Percentiles rank a stretch among this genome's conserved stretches.
Conservation (phyloP, 306 rosid genomes). For the Cyclanthera cordifolia region DNA sequence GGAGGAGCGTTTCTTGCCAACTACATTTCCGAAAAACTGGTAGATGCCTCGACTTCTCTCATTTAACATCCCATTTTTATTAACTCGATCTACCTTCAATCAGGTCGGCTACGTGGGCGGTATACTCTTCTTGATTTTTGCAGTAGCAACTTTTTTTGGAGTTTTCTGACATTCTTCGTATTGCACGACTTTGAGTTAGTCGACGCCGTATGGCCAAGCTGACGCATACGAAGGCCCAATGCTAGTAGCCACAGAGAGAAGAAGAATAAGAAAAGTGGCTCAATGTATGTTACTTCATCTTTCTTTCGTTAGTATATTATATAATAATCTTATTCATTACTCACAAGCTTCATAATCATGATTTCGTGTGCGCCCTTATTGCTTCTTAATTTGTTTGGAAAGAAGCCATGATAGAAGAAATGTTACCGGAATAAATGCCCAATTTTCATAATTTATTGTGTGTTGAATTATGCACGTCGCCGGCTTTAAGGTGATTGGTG, state of each 20-base stretch:
- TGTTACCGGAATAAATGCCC: background rate
- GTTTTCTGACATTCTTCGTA: slow-evolving; percentile 36
- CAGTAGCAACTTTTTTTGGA: slow-evolving; percentile 76
- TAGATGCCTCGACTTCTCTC: slow-evolving; percentile 10
- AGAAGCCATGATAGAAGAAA: background rate
- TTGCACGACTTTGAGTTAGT: background rate
- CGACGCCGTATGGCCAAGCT: background rate
- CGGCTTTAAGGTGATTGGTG: too few species aligned
- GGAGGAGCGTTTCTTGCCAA: slow-evolving; percentile 93
- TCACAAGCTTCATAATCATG: background rate
- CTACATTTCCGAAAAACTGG: slow-evolving; percentile 80
- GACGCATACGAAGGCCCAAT: background rate
- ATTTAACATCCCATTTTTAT: background rate
- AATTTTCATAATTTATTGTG: background rate
- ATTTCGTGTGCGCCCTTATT: background rate
- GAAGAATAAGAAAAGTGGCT: slow-evolving; percentile 3
- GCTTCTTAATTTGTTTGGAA: too few species aligned
- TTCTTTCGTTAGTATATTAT: background rate
- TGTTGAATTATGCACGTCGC: too few species aligned
- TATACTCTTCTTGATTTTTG: slow-evolving; percentile 65
- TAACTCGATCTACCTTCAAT: slow-evolving; percentile 22
- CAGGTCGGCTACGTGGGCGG: slow-evolving; percentile 97
- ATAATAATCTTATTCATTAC: background rate
- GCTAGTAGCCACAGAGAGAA: background rate
- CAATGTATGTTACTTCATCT: background rate